Base-by-base conservation (phyloP, 768 basidiomycete species). In the Kwoniella dendrophila region DNA sequence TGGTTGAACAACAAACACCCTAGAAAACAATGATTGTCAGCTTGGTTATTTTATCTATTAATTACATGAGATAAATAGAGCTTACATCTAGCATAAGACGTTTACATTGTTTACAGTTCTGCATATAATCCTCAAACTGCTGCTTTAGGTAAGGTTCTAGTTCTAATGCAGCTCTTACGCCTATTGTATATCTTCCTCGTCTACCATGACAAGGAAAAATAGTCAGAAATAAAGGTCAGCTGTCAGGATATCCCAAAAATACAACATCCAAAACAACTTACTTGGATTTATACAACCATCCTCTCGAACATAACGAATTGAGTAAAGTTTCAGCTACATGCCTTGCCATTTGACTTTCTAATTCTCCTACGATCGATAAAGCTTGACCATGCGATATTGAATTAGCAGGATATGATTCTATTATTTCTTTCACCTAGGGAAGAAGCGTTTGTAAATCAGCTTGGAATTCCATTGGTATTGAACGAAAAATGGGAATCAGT, bases 341-440 rank as follows among this genome's bases (percentile, higher is more conserved):
- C 38, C 66, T 69, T 7, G 72, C 63, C 55, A 78, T 70, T 7
- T 55, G 43, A 7, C 54, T 56, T 43, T 59, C 34, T 5, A 60
- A 53, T 38, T 65, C 60, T 5, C 34, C 51, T 2, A 55, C 48
- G 20, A 70, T 59, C 4, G 60, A 24, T 3, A 74, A 51, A 1
- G 77, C 77, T 32, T 63, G 62, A 24, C 61, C 68, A 4, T 66
- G 65, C 1, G 70, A 68, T 30, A 78, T 59, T 4, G 77, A 78
- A 54, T 77, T 75, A 16, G 66, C 75, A 18, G 77, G 77, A 47
- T 76, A 78, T 0, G 75, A 77, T 2, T 54, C 61, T 34, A 78
- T 68, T 43, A 78, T 73, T 29, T 53, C 67, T 24, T 69, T 50
- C 14, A 75, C 60, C 73, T 74, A 56, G 52, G 45, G n/a, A n/a